These are phyloP conservation scores for Phaeosphaeriaceae sp. DNA, from an alignment of 2,329 filamentous ascomycete species.

Conservation along the genomic window DNA sequence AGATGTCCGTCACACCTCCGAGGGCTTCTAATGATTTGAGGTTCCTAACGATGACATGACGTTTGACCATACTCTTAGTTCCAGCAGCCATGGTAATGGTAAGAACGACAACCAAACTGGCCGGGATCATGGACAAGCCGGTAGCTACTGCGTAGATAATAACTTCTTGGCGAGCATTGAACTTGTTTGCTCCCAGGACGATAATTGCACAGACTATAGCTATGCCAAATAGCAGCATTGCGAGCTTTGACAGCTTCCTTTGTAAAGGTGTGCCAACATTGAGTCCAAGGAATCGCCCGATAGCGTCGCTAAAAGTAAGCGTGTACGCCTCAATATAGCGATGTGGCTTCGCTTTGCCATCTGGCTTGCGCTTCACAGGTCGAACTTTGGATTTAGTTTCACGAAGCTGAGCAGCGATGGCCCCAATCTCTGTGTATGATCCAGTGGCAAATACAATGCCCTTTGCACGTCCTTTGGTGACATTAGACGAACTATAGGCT, in stretches of 20 bases:
- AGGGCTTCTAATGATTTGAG: constrained; percentile 46
- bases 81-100: constrained; percentile 50
- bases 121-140: constrained; percentile 49
- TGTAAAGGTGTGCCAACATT: constrained; percentile 49
- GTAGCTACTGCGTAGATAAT: constrained; percentile 50
- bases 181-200: constrained; percentile 48
- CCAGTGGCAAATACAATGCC: constrained; percentile 72
- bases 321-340: constrained; percentile 58
- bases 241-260: constrained; percentile 45
- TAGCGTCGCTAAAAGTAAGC: constrained; percentile 53
- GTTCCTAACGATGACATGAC: constrained; percentile 45
- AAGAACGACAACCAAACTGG: constrained; percentile 45
- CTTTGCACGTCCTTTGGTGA: constrained; percentile 72
- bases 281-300: constrained; percentile 49
- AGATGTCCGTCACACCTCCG: constrained; percentile 52
- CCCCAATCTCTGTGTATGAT: constrained; percentile 75
- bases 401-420: constrained; percentile 71
- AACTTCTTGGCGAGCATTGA: constrained; percentile 48
- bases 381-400: constrained; percentile 51
- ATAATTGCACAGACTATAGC: constrained; percentile 49
- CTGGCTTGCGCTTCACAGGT: constrained; percentile 50
- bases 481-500: constrained; percentile 67
- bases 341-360: constrained; percentile 44
- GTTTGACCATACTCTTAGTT: constrained; percentile 46
- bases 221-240: constrained; percentile 44